Evolutionary conservation across 192 early-diverging fungal species (phyloP).

Genomic region (Rhizophagus clarus): DNA sequence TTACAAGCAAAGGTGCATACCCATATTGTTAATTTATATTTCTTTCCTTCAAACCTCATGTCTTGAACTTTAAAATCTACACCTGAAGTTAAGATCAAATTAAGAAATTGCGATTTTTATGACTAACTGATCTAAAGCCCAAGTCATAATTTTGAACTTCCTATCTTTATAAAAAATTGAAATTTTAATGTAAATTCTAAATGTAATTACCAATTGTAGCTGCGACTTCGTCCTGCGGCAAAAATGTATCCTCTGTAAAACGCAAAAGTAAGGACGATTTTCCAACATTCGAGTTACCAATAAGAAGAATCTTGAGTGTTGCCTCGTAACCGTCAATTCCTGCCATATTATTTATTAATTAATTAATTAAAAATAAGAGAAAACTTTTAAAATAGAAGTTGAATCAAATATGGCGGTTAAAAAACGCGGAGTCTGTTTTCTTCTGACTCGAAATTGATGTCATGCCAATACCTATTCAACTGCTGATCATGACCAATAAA

Average conservation of each 20-base stretch:
- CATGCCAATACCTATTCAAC: too few relatives aligned
- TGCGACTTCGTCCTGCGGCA: slow-evolving; percentile 87
- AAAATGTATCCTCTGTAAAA: slow-evolving; percentile 93
- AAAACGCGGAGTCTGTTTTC: too few relatives aligned
- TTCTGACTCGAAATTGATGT: too few relatives aligned
- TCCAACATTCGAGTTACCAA: slow-evolving; percentile 95
- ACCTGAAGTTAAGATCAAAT: slow-evolving; percentile 49
- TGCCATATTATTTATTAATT: neutral
- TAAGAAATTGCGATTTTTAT: neutral
- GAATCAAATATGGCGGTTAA: too few relatives aligned
- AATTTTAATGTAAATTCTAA: neutral
- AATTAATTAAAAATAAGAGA: too few relatives aligned
- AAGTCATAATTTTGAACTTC: neutral
- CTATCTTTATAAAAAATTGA: neutral
- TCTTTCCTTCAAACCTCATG: slow-evolving; percentile 77
- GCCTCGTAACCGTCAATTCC: slow-evolving; percentile 39
- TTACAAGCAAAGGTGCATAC: slow-evolving; percentile 41
- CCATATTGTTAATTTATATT: slow-evolving; percentile 98
- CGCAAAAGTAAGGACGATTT: slow-evolving; percentile 92
- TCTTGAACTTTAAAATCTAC: slow-evolving; percentile 99
- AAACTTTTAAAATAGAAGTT: too few relatives aligned
- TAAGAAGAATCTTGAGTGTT: slow-evolving; percentile 92
- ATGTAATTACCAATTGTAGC: slow-evolving; percentile 74
- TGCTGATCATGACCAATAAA: too few relatives aligned
- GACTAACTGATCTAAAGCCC: neutral